phyloP scores from a whole-genome alignment of 148 eudicot genomes.

The Chenopodium quinoa region DNA sequence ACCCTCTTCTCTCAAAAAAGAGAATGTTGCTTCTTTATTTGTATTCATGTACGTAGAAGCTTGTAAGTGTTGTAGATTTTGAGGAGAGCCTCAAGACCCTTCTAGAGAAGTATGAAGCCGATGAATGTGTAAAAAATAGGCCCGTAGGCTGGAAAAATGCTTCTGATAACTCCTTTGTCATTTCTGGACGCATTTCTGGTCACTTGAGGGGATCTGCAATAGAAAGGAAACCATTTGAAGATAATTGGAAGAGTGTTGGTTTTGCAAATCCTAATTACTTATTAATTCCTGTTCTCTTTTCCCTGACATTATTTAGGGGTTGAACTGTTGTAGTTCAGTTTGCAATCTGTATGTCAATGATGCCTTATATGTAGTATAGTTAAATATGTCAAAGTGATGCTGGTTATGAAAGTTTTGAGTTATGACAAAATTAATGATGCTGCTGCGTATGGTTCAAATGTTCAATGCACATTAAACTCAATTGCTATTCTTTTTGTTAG shows the following conservation, averaged over 20 bases:
- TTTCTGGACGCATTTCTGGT: conserved; percentile 12
- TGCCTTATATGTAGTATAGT: neutral
- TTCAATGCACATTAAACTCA: neutral
- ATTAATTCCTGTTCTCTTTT: neutral
- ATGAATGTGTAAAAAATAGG: conserved; percentile 18
- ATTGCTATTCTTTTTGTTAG: neutral
- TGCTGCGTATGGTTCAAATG: neutral
- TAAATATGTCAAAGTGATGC: neutral
- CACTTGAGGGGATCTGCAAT: conserved; percentile 27
- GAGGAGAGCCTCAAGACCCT: neutral
- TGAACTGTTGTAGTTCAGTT: neutral
- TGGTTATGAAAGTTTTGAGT: neutral
- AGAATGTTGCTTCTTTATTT: neutral
- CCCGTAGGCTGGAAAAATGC: conserved; percentile 8
- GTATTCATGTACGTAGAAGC: neutral
- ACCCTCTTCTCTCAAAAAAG: neutral
- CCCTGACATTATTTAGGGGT: neutral
- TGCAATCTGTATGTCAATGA: neutral
- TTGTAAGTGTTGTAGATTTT: neutral
- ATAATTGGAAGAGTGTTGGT: conserved; percentile 4
- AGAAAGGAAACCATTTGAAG: conserved; percentile 21
- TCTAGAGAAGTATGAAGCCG: conserved; percentile 13
- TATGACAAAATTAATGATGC: too few species aligned
- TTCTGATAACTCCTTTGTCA: conserved; percentile 10
- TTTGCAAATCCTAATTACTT: neutral